phyloP scores from a whole-genome alignment of 768 basidiomycete species.

The Mrakia blollopis region DNA sequence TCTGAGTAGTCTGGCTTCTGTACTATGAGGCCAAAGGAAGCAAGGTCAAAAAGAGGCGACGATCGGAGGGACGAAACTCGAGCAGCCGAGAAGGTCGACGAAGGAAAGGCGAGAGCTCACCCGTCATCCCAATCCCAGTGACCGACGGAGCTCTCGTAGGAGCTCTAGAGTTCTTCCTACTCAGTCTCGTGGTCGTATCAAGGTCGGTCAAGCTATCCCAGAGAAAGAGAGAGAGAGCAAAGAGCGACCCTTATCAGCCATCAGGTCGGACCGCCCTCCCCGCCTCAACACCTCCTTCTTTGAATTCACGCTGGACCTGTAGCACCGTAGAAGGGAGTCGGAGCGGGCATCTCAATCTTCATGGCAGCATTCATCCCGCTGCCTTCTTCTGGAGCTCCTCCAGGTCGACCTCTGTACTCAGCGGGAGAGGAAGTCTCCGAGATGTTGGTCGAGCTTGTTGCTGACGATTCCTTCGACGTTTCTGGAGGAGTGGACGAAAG shows the following conservation, averaged over 20 bases:
- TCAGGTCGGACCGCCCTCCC: background rate
- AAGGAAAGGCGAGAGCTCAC: slow-evolving; percentile 46
- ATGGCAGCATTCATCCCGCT: background rate
- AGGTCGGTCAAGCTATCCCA: slow-evolving; percentile 25
- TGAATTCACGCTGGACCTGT: slow-evolving; percentile 24
- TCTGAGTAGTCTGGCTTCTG: slow-evolving; percentile 98
- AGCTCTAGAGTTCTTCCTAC: slow-evolving; percentile 53
- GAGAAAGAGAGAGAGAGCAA: background rate
- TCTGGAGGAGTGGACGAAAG: slow-evolving; percentile 18
- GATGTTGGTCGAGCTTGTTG: slow-evolving; percentile 2
- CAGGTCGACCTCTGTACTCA: background rate
- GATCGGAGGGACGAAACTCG: slow-evolving; percentile 14
- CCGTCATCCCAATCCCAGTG: slow-evolving; percentile 83
- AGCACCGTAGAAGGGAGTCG: slow-evolving; percentile 27
- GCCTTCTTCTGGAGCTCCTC: background rate
- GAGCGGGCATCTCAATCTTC: slow-evolving; percentile 14
- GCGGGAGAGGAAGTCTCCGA: background rate
- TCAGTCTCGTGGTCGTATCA: slow-evolving; percentile 24
- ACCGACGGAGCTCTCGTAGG: slow-evolving; percentile 76
- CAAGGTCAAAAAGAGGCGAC: slow-evolving; percentile 6
- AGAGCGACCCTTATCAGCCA: background rate
- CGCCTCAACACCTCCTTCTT: background rate
- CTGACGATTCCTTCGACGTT: slow-evolving; percentile 8
- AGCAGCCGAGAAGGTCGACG: background rate
- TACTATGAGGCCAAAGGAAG: slow-evolving; percentile 45